phyloP scores from a whole-genome alignment of 768 basidiomycete species.

The Boletales sp. region DNA sequence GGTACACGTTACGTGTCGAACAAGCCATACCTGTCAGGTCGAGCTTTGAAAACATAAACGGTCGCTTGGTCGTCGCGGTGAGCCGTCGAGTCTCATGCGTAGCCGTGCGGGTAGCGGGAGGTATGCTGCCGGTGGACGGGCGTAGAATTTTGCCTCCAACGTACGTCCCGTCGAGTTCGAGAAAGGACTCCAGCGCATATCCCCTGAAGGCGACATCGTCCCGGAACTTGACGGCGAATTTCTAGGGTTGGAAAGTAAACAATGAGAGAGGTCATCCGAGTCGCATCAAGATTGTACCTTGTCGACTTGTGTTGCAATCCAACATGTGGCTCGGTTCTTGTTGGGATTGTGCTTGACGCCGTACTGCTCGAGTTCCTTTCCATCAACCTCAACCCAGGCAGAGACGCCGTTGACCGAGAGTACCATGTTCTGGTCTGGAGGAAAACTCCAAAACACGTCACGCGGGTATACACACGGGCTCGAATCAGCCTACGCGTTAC shows the following conservation, averaged over 20 bases:
- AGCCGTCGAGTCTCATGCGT: not conserved
- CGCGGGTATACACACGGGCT: too few relatives aligned
- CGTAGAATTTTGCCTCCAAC: constrained; percentile 1
- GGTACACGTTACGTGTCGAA: not conserved
- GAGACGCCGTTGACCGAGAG: constrained; percentile 17
- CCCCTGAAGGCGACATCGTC: constrained; percentile 8
- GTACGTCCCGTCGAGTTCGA: constrained; percentile 19
- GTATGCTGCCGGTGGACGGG: too few relatives aligned
- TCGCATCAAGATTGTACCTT: constrained; percentile 15
- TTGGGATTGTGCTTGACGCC: constrained; percentile 15
- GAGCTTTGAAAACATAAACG: constrained; percentile 27
- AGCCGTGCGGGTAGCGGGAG: not conserved
- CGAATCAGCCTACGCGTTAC: too few relatives aligned
- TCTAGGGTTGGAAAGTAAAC: constrained; percentile 10
- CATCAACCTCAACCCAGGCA: constrained; percentile 29
- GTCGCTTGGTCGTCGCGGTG: constrained; percentile 15
- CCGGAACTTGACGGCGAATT: constrained; percentile 24
- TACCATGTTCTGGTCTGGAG: too few relatives aligned
- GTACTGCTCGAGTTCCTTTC: constrained; percentile 23
- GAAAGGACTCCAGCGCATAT: not conserved
- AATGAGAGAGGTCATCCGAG: not conserved
- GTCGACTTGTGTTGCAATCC: constrained; percentile 25
- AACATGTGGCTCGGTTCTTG: constrained; percentile 23
- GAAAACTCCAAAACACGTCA: too few relatives aligned
- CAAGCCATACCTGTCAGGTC: constrained; percentile 27